Evolutionary conservation across 345 rosid species (phyloP).

Genomic region (Populus pruinosa): DNA sequence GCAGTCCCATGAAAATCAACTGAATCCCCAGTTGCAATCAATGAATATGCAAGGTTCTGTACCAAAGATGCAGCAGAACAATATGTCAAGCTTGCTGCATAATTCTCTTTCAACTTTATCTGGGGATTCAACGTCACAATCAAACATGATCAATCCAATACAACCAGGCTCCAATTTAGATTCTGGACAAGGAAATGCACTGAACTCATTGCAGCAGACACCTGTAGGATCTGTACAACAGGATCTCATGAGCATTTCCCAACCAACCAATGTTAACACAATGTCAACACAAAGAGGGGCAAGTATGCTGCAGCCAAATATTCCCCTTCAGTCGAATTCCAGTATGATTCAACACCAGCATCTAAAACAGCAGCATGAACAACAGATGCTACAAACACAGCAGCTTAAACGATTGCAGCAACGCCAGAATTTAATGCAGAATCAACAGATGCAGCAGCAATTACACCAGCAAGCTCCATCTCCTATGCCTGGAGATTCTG

Average conservation of each 20-base stretch:
- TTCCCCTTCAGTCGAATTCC: constrained; percentile 60
- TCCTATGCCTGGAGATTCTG: constrained; percentile 47
- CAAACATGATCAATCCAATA: no score
- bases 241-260: constrained; percentile 50
- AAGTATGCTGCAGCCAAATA: constrained; percentile 55
- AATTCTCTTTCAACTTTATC: no score
- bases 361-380: constrained; percentile 48
- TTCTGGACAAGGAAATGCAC: no score
- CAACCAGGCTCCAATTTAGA: no score
- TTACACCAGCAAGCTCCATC: constrained; percentile 72
- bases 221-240: constrained; percentile 36
- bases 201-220: no score
- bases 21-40: constrained; percentile 67
- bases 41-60: constrained; percentile 44
- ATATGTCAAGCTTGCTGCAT: no score
- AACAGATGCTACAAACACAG: constrained; percentile 52
- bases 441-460: constrained; percentile 47
- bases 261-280: constrained; percentile 53
- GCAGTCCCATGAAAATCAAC: constrained; percentile 64
- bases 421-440: constrained; percentile 59
- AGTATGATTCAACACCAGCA: constrained; percentile 75
- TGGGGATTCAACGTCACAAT: no score
- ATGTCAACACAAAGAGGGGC: constrained; percentile 63
- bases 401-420: constrained; percentile 56
- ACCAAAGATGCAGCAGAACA: no score